Conservation (phyloP, 495 filamentous ascomycete species). For the Astrocystis sublimbata region DNA sequence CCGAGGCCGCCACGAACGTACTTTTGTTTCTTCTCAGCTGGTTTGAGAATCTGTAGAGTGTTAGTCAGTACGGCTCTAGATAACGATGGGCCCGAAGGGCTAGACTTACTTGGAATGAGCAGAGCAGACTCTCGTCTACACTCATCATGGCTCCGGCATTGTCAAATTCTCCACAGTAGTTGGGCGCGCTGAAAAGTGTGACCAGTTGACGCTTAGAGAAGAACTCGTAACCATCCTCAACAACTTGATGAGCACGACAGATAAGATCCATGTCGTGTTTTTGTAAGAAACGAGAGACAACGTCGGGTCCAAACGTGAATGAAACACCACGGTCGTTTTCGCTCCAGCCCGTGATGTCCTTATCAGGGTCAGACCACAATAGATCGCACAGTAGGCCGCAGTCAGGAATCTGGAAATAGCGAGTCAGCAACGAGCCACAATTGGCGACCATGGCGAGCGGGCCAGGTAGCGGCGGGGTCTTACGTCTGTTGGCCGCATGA, state of each 20-base stretch:
- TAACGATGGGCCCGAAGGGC: neutral
- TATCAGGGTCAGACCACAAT: slow-evolving; percentile 98
- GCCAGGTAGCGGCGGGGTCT: slow-evolving; percentile 35
- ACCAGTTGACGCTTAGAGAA: slow-evolving; percentile 98
- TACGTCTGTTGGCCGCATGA: slow-evolving; percentile 99
- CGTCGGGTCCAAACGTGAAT: slow-evolving; percentile 99
- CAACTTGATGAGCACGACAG: slow-evolving; percentile 97
- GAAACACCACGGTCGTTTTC: slow-evolving; percentile 98
- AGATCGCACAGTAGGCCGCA: slow-evolving; percentile 97
- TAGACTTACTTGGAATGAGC: slow-evolving; percentile 91
- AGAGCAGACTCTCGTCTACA: slow-evolving; percentile 97
- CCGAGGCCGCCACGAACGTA: slow-evolving; percentile 92
- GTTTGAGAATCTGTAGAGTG: slow-evolving; percentile 83
- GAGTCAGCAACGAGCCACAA: slow-evolving; percentile 26
- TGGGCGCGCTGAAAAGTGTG: slow-evolving; percentile 96
- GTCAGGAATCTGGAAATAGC: slow-evolving; percentile 79
- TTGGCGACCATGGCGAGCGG: slow-evolving; percentile 10
- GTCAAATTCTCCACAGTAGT: slow-evolving; percentile 99
- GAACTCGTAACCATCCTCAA: slow-evolving; percentile 99
- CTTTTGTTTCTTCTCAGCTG: slow-evolving; percentile 99
- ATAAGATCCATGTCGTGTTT: slow-evolving; percentile 99
- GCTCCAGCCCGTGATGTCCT: slow-evolving; percentile 99
- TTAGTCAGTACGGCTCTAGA: slow-evolving; percentile 7
- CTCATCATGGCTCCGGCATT: slow-evolving; percentile 99
- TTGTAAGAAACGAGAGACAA: slow-evolving; percentile 96